Evolutionary conservation across 1,139 yeast species (phyloP).

Genomic region (Pichia kudriavzevii): DNA sequence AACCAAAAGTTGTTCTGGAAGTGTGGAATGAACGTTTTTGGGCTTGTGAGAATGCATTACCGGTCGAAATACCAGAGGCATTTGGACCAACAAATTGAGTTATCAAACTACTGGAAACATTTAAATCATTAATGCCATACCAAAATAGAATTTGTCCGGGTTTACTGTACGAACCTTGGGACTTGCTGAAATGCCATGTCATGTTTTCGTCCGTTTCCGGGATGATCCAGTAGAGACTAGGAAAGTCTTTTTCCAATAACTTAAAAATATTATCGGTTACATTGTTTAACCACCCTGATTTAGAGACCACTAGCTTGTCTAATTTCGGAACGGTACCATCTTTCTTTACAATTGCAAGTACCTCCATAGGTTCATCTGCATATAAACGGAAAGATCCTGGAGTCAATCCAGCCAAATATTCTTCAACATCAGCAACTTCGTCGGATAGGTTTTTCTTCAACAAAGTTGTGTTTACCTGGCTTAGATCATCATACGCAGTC

Average conservation of each 20-base stretch:
- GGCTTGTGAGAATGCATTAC: slow-evolving; percentile 25
- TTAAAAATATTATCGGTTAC: slow-evolving; percentile 92
- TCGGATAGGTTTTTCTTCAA: slow-evolving; percentile 13
- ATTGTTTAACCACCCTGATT: slow-evolving; percentile 94
- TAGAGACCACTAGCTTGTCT: slow-evolving; percentile 81
- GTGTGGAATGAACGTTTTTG: slow-evolving; percentile 31
- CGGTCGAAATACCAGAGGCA: slow-evolving; percentile 24
- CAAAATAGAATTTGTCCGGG: slow-evolving; percentile 89
- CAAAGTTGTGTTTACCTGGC: slow-evolving; percentile 12
- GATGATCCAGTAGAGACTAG: slow-evolving; percentile 77
- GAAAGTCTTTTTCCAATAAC: slow-evolving; percentile 68
- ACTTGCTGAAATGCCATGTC: slow-evolving; percentile 85
- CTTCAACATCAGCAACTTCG: slow-evolving; percentile 56
- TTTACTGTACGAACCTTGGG: slow-evolving; percentile 89
- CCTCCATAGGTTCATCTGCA: slow-evolving; percentile 95
- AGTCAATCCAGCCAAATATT: slow-evolving; percentile 71
- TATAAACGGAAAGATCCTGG: slow-evolving; percentile 60
- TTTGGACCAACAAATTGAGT: slow-evolving; percentile 41
- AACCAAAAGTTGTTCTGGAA: slow-evolving; percentile 17
- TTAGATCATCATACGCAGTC: slow-evolving; percentile 33
- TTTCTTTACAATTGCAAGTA: slow-evolving; percentile 68
- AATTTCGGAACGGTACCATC: slow-evolving; percentile 51
- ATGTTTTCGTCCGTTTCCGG: slow-evolving; percentile 86
- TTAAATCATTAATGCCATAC: slow-evolving; percentile 75
- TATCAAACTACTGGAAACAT: slow-evolving; percentile 58